Conservation (phyloP, 129 eudicot genomes). For the Deinandra increscens region DNA sequence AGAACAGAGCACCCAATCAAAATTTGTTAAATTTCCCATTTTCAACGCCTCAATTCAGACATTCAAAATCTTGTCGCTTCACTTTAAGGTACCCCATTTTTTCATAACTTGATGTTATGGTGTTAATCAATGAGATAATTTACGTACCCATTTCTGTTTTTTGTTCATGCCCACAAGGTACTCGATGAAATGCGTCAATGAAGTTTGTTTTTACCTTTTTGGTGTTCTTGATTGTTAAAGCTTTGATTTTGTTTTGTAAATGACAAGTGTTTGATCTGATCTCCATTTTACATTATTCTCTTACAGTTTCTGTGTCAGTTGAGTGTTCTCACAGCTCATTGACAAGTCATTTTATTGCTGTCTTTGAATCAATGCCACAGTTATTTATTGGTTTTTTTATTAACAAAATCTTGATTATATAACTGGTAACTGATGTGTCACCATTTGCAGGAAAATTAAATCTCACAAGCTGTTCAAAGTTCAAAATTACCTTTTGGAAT, state of each 20-base stretch:
- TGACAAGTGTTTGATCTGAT: constrained; percentile 22
- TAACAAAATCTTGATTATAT: constrained; percentile 25
- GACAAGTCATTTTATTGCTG: constrained; percentile 17
- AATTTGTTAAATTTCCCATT: not conserved
- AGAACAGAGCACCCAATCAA: constrained; percentile 23
- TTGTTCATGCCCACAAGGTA: not conserved
- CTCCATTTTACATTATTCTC: constrained; percentile 12
- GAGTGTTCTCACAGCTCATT: constrained; percentile 31
- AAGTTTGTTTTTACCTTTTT: not conserved
- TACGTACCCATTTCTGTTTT: not conserved
- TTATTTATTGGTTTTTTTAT: not conserved
- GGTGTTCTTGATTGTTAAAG: constrained; percentile 16
- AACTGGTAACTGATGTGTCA: constrained; percentile 10
- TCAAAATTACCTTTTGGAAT: constrained; percentile 20
- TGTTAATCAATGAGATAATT: not conserved
- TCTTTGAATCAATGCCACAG: constrained; percentile 20
- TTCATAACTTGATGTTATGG: not conserved
- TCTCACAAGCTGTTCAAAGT: constrained; percentile 24
- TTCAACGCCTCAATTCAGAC: constrained; percentile 10
- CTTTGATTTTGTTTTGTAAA: constrained; percentile 4
- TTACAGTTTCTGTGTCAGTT: constrained; percentile 28
- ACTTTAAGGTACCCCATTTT: constrained; percentile 21
- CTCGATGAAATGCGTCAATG: constrained; percentile 24
- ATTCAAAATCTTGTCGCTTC: constrained; percentile 18
- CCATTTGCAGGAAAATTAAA: constrained; percentile 36